Evolutionary conservation across 2,329 filamentous ascomycete genomes (phyloP).

Genomic region (Arthrobotrys sinensis): DNA sequence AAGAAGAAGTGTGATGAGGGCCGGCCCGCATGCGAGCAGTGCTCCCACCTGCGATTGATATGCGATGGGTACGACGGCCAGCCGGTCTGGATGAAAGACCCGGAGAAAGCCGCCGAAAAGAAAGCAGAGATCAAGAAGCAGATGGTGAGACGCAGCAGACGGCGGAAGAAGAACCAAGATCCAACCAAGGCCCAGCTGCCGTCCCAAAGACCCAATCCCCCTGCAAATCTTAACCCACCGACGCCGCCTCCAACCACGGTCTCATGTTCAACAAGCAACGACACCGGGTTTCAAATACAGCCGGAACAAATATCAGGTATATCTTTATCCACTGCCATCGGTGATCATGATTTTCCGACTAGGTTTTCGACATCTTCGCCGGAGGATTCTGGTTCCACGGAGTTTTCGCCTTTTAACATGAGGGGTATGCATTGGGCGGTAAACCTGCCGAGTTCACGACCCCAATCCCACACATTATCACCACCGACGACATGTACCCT

Average conservation of each 20-base stretch:
- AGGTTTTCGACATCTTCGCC: slow-evolving; percentile 54
- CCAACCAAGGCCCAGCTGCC: slow-evolving; percentile 29
- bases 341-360: slow-evolving; percentile 44
- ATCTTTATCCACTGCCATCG: slow-evolving; percentile 26
- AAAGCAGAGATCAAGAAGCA: slow-evolving; percentile 63
- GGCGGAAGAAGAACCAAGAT: slow-evolving; percentile 60
- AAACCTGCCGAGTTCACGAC: slow-evolving; percentile 24
- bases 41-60: slow-evolving; percentile 64
- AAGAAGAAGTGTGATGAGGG: slow-evolving; percentile 68
- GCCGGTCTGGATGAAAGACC: slow-evolving; percentile 65
- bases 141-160: slow-evolving; percentile 62
- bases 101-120: slow-evolving; percentile 61
- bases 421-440: slow-evolving; percentile 51
- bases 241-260: slow-evolving; percentile 66
- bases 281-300: background rate
- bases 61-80: slow-evolving; percentile 66
- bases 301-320: slow-evolving; percentile 28
- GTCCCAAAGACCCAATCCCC: slow-evolving; percentile 67
- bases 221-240: slow-evolving; percentile 66
- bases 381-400: slow-evolving; percentile 50
- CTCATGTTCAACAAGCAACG: slow-evolving; percentile 56
- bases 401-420: slow-evolving; percentile 49
- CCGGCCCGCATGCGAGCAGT: slow-evolving; percentile 66
- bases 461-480: slow-evolving; percentile 35
- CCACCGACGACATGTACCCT: slow-evolving; percentile 47